Evolutionary conservation across 2,329 filamentous ascomycete genomes (phyloP).

Genomic region (Grosmannia huntii): DNA sequence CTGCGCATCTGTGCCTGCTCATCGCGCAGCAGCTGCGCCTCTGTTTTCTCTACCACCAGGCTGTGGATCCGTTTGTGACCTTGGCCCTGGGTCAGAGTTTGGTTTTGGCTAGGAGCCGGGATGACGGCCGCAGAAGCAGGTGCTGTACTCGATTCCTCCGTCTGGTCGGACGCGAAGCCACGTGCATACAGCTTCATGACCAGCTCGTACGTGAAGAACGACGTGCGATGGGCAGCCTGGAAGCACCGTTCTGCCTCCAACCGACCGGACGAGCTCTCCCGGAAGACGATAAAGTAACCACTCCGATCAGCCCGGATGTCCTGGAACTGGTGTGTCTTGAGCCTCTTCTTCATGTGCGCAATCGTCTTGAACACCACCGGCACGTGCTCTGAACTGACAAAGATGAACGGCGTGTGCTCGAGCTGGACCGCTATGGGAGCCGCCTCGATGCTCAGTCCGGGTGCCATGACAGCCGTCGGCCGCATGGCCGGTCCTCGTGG

Average conservation of each 20-base stretch:
- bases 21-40: constrained; percentile 35
- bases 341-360: constrained; percentile 76
- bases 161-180: constrained; percentile 9
- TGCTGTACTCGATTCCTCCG: not conserved
- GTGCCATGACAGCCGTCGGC: constrained; percentile 34
- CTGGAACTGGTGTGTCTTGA: constrained; percentile 71
- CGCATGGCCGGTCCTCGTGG: constrained; percentile 19
- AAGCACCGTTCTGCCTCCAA: constrained; percentile 73
- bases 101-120: constrained; percentile 10
- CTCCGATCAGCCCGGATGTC: constrained; percentile 72
- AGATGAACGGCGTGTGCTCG: constrained; percentile 74
- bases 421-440: constrained; percentile 57
- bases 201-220: constrained; percentile 87
- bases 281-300: constrained; percentile 88
- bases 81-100: constrained; percentile 21
- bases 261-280: constrained; percentile 62
- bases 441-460: constrained; percentile 40
- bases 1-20: constrained; percentile 52
- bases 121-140: not conserved
- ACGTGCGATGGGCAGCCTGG: constrained; percentile 62
- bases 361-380: constrained; percentile 78
- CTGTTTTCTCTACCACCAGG: constrained; percentile 20
- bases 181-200: constrained; percentile 64
- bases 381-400: constrained; percentile 75
- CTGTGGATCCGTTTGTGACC: not conserved